phyloP scores from a whole-genome alignment of 148 eudicot genomes.

The Silene uniflora region DNA sequence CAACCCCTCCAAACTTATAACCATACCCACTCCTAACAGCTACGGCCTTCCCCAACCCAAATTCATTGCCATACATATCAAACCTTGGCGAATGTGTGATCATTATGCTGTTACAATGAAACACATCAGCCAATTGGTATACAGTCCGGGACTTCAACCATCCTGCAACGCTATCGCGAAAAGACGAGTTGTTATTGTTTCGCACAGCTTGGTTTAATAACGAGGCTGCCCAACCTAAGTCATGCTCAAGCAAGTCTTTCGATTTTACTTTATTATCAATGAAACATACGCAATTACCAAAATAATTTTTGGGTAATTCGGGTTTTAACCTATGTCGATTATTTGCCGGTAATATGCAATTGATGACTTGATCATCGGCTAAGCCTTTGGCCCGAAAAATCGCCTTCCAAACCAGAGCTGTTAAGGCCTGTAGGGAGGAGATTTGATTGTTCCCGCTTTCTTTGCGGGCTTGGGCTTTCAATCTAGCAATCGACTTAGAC shows the following conservation, averaged over 20 bases:
- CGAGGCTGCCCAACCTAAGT: not conserved
- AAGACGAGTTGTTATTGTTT: not conserved
- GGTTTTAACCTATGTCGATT: not conserved
- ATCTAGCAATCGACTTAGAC: too few species aligned
- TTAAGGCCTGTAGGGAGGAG: too few species aligned
- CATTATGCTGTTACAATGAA: not conserved
- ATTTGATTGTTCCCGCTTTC: too few species aligned
- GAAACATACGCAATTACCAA: not conserved
- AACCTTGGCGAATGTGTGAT: too few species aligned
- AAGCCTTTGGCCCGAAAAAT: too few species aligned
- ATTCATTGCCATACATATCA: too few species aligned
- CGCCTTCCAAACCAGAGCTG: too few species aligned
- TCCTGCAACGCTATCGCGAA: not conserved
- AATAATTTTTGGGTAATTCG: not conserved
- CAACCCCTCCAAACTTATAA: constrained; percentile 47
- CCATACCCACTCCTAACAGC: constrained; percentile 61
- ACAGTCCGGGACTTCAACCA: not conserved
- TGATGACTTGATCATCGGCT: too few species aligned
- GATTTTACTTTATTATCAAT: not conserved
- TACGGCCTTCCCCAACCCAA: constrained; percentile 56
- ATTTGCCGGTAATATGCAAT: not conserved
- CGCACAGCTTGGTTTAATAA: not conserved
- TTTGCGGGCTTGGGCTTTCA: too few species aligned
- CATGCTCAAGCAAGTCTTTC: not conserved
- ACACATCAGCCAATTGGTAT: not conserved